Base-by-base conservation (phyloP, 2,329 filamentous ascomycete genomes). In the Exophiala sp. region DNA sequence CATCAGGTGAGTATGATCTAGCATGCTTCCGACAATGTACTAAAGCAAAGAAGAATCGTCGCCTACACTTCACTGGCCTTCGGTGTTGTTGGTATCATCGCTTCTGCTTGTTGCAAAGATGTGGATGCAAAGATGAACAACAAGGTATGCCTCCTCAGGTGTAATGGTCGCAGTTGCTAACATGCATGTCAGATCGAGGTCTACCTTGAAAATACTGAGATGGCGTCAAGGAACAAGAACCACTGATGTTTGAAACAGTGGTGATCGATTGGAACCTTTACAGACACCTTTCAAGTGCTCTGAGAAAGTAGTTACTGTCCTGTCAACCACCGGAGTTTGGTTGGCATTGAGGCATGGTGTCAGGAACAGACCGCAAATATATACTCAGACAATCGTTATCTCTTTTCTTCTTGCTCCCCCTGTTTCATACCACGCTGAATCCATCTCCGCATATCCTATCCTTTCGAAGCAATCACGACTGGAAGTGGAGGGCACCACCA, bases 41-140 rank as follows among this genome's bases (percentile, higher is more conserved):
- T 55, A 36, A n/a, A n/a, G 20, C 21, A 20, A 16, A 11, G 24
- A 14, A 48, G 43, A 34, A 42, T 48, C 21, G 38, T 54, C 20
- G 50, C 54, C 24, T 61, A 65, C 56, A 59, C 62, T 4, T 68
- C 64, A 3, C 59, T 69, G 52, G 65, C 65, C 3, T 69, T 69
- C 49, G 67, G 66, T 7, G 64, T 66, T 32, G 45, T 69, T 1
- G 67, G 66, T 21, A 59, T 69, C 41, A 57, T 61, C 7, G 65
- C 66, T 9, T 67, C 64, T 50, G 49, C 65, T 0, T 65, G 58
- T 47, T 69, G 65, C 55, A 65, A 67, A 38, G 64, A 69, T 44
- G 62, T 68, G 12, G 65, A 67, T 38, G 49, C 58, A 9, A 69
- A 68, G 56, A 68, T 69, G 66, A 68, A 61, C n/a, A 65, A 68